Percentiles rank a stretch among this genome's conserved stretches.
Evolutionary conservation across 257 asterid species (phyloP).

Genomic region (Solanum gandarillasii): DNA sequence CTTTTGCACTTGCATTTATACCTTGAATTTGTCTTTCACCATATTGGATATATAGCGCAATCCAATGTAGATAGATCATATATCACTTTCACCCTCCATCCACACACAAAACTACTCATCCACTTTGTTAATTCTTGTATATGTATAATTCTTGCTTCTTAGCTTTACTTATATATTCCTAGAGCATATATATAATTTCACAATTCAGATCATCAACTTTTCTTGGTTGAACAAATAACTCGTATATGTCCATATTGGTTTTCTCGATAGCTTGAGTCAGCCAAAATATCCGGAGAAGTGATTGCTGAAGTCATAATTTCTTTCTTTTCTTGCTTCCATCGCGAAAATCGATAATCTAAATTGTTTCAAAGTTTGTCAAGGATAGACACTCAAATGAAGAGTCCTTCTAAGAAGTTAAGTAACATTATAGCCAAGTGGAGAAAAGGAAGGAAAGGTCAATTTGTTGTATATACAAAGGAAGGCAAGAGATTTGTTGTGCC

Average conservation of each 20-base stretch:
- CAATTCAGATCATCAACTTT: not conserved
- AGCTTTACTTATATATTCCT: not conserved
- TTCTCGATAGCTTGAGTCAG: not conserved
- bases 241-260: not conserved
- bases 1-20: not conserved
- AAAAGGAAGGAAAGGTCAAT: slow-evolving; percentile 23
- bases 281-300: not conserved
- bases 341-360: not conserved
- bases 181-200: not conserved
- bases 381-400: not conserved
- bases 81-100: not conserved
- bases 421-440: slow-evolving; percentile 31
- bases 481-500: slow-evolving; percentile 28
- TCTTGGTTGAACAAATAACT: too few species aligned
- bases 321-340: not conserved
- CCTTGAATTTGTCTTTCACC: not conserved
- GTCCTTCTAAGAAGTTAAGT: slow-evolving; percentile 25
- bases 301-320: not conserved
- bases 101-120: not conserved
- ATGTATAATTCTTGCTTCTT: not conserved
- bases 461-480: slow-evolving; percentile 42
- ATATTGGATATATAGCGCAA: not conserved
- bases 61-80: not conserved
- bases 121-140: not conserved
- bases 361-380: not conserved